A percentile compares a stretch with the other conserved stretches of the same genome.
Conservation (phyloP, 2,329 filamentous ascomycete species). For the Teratosphaeria epicoccoides region DNA sequence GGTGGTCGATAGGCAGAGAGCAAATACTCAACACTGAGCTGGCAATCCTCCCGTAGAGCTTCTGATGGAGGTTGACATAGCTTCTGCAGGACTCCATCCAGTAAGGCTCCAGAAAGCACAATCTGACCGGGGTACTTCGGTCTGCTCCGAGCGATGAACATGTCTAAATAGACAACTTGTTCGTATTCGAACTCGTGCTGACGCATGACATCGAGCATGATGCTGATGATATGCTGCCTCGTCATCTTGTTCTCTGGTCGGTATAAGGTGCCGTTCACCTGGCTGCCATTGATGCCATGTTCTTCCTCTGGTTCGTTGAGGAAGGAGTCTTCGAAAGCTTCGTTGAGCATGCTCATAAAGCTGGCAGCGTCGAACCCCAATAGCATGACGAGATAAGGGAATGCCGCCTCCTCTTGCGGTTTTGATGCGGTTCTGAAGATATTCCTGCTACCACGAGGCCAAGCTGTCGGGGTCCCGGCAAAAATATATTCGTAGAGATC, state of each 20-base stretch:
- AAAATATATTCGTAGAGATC: conserved; percentile 92
- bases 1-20: conserved; percentile 88
- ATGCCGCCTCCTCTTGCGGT: conserved; percentile 56
- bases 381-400: conserved; percentile 74
- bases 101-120: conserved; percentile 72
- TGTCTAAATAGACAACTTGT: conserved; percentile 90
- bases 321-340: conserved; percentile 92
- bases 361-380: conserved; percentile 82
- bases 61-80: conserved; percentile 74
- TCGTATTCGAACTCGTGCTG: conserved; percentile 60
- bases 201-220: conserved; percentile 84
- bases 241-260: conserved; percentile 45
- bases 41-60: conserved; percentile 81
- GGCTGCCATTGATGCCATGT: conserved; percentile 14
- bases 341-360: conserved; percentile 90
- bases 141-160: conserved; percentile 93
- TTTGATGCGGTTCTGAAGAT: conserved; percentile 50
- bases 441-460: conserved; percentile 57
- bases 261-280: conserved; percentile 16
- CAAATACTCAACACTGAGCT: conserved; percentile 93
- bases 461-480: conserved; percentile 64
- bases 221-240: conserved; percentile 84
- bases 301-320: conserved; percentile 61
- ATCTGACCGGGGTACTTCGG: conserved; percentile 96
- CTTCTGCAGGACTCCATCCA: conserved; percentile 69